These are phyloP conservation scores for Cladosporium colombiae DNA, from an alignment of 2,329 filamentous ascomycete species.

Conservation along the genomic window DNA sequence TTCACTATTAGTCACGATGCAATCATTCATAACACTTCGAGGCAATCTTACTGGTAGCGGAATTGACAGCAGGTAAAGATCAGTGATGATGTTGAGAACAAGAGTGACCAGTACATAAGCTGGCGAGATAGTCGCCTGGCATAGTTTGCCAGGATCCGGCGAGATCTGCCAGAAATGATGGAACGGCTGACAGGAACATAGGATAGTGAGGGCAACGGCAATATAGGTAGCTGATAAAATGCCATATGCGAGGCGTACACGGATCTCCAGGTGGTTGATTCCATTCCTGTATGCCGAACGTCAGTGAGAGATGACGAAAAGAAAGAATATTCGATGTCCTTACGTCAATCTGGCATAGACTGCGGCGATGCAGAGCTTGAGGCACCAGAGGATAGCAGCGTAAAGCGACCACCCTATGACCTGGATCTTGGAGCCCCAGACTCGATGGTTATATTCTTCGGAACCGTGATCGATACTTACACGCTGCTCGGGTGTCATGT, in stretches of 20 bases:
- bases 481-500: slow-evolving; percentile 11
- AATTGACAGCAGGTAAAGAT: slow-evolving; percentile 4
- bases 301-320: background rate
- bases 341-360: slow-evolving; percentile 16
- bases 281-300: background rate
- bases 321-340: background rate
- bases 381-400: slow-evolving; percentile 11
- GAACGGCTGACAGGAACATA: slow-evolving; percentile 8
- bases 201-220: slow-evolving; percentile 1
- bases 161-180: slow-evolving; percentile 12
- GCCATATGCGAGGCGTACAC: slow-evolving; percentile 1
- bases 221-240: slow-evolving; percentile 1
- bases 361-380: slow-evolving; percentile 8
- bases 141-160: slow-evolving; percentile 12
- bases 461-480: background rate
- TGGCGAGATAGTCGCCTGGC: slow-evolving; percentile 10
- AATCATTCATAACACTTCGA: background rate
- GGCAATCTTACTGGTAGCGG: background rate
- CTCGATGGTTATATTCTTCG: slow-evolving; percentile 2
- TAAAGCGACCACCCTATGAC: slow-evolving; percentile 12
- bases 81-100: slow-evolving; percentile 8
- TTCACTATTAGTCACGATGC: background rate
- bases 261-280: slow-evolving; percentile 9
- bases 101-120: background rate
- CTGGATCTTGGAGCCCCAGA: slow-evolving; percentile 14